Base-by-base conservation (phyloP, 2,329 filamentous ascomycete species). In the Sporothrix sp. region DNA sequence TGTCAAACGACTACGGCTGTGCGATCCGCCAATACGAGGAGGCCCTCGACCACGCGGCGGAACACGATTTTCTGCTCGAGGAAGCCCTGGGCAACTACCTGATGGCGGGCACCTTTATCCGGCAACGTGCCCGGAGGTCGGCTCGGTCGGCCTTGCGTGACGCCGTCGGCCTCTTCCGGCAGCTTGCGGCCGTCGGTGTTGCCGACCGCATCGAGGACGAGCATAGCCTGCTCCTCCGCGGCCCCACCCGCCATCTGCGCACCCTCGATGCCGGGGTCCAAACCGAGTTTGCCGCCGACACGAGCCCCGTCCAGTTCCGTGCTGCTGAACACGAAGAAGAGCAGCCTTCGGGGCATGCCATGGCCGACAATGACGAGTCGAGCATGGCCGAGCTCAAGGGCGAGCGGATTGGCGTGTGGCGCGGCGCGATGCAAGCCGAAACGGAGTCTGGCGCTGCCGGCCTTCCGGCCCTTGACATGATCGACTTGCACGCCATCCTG, bases 391-490 rank as follows among this genome's bases (percentile, higher is more conserved):
- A 79, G 47, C 67, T 71, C 7, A 76, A 72, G 57, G 78, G 76
- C 40, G 78, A 79, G 48, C 71, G 76, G 33, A 78, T 81, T 61
- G 76, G 76, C 37, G 76, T 75, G n/a, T 83, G 79, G 79, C 72
- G 78, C 57, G 77, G 77, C 14, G 75, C 76, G 10, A 79, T 79
- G 67, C 68, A 74, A 42, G 73, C 74, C 6, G 78, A 80, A 56
- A 71, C 76, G 18, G 54, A 56, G 4, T 18, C 42, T 1, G 56
- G 52, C 2, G 77, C 76, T 3, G 78, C 71, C 32, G 81, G 82
- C 10, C 71, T 89, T 53, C 84, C 84, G 36, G 81, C 84, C 25
- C 74, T 91, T 48, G 86, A 91, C 66, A 89, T 91, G 82, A 82
- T 91, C 61, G 86, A 90, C 63, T 66, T 90, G 54, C 82, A 86